These are phyloP conservation scores for Voacanga thouarsii DNA, from an alignment of 257 asterid species.

Conservation along the genomic window DNA sequence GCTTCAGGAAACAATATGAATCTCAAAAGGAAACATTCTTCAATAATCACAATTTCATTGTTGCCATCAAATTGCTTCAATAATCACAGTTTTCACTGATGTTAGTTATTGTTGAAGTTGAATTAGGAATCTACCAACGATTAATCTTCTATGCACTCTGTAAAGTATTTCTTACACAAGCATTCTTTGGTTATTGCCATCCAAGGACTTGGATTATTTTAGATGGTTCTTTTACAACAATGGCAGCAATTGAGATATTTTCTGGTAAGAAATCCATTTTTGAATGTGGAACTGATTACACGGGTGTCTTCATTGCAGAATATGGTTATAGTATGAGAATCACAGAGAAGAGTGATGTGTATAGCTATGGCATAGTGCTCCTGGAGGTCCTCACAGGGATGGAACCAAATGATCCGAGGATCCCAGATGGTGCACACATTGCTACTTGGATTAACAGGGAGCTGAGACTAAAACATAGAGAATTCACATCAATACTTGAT, in stretches of 20 bases:
- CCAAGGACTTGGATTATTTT: neutral
- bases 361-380: conserved; percentile 69
- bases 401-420: conserved; percentile 63
- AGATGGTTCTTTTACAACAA: too few species aligned
- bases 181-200: neutral
- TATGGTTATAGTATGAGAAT: conserved; percentile 70
- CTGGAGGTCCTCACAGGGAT: conserved; percentile 73
- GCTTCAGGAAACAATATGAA: neutral
- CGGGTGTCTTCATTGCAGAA: conserved; percentile 46
- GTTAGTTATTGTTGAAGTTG: too few species aligned
- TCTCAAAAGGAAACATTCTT: neutral
- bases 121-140: too few species aligned
- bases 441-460: conserved; percentile 57
- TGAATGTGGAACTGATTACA: neutral
- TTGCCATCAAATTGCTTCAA: conserved; percentile 2
- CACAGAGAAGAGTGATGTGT: conserved; percentile 71
- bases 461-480: conserved; percentile 37
- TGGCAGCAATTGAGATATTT: too few species aligned
- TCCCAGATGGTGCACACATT: conserved; percentile 62
- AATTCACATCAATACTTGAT: conserved; percentile 60
- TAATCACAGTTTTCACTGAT: neutral
- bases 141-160: too few species aligned
- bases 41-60: neutral
- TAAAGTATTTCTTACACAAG: neutral
- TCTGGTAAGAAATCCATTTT: neutral